Percentiles rank a stretch among this genome's conserved stretches.
phyloP scores from a whole-genome alignment of 1,284 basidiomycete species.

The Uromyces viciae-fabae region DNA sequence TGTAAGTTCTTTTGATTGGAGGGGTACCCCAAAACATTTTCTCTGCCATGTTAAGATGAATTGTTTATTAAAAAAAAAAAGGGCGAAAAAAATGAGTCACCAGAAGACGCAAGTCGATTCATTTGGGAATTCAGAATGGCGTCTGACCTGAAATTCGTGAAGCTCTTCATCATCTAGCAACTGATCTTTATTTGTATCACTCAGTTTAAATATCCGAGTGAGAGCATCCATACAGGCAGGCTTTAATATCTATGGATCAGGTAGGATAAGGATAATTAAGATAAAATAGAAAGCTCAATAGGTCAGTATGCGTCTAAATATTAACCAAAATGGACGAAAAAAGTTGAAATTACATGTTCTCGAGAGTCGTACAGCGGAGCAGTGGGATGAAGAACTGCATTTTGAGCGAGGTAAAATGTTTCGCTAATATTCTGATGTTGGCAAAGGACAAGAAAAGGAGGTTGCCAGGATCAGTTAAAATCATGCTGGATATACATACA shows the following conservation, averaged over 20 bases:
- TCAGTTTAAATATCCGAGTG: constrained; percentile 89
- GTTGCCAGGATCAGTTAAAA: background rate
- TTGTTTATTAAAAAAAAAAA: background rate
- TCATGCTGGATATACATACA: background rate
- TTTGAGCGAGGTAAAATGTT: constrained; percentile 99
- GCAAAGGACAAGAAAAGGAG: background rate
- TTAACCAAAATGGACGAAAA: background rate
- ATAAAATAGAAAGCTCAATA: background rate
- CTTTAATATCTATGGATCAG: constrained; percentile 90
- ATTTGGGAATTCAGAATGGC: constrained; percentile 19
- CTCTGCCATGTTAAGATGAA: constrained; percentile 59
- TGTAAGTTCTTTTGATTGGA: constrained; percentile 87
- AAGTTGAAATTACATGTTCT: constrained; percentile 71
- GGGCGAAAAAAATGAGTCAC: constrained; percentile 38
- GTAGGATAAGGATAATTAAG: background rate
- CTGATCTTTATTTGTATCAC: constrained; percentile 90
- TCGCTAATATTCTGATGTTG: constrained; percentile 78
- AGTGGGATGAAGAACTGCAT: constrained; percentile 93
- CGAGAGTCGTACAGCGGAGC: constrained; percentile 95
- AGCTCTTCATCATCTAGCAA: constrained; percentile 83
- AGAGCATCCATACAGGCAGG: constrained; percentile 84
- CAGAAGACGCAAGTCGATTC: constrained; percentile 24
- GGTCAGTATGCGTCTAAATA: background rate
- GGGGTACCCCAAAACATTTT: constrained; percentile 88
- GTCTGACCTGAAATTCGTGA: constrained; percentile 86